Evolutionary conservation across 116 monocot genomes (phyloP), one percentile per base, ranked within the genome.

Genomic region (Zostera marina): DNA sequence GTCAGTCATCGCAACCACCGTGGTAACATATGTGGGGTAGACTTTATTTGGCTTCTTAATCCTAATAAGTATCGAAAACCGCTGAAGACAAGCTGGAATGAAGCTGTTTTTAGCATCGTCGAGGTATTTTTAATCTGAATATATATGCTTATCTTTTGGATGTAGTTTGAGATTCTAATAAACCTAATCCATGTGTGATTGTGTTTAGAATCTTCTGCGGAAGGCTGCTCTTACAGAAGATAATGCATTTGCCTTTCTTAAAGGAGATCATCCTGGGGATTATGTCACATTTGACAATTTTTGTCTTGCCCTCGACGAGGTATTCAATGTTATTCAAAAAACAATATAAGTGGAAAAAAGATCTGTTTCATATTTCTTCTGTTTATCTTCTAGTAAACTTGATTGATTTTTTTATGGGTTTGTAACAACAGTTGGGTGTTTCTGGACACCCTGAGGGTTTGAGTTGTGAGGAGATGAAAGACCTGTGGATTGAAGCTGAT

Each of bases 11-110:
- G 91, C 13, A 98, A 98, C 64, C 98, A 90, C 58, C 77, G 86
- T 39, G 98, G 98, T 11, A 90, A 90, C 53, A 78, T 98, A 49
- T 90, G 90, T 69, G 98, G 83, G 17, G 98, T 98, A 71, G 98
- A 98, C 68, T 98, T 98, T 53, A 98, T 98, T 63, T 98, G 98
- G 98, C 79, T 98, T 76, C 79, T 81, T 10, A 98, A 98, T 79
- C 98, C 98, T 13, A 75, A 81, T 56, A 81, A 70, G 68, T 59
- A 59, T 52, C 70, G 74, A 54, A 98, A 81, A 60, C 73, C 98
- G 32, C 66, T 98, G 19, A 90, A 64, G 68, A 70, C 66, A 45
- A 98, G 98, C 71, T 90, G 85, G 90, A 98, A 83, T 60, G 82
- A 90, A 80, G 80, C 98, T 53, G 72, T 98, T 21, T 73, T 91